A percentile compares a stretch with the other conserved stretches of the same genome.
phyloP scores from a whole-genome alignment of 192 early-diverging fungal genomes.

The Diversispora epigaea region DNA sequence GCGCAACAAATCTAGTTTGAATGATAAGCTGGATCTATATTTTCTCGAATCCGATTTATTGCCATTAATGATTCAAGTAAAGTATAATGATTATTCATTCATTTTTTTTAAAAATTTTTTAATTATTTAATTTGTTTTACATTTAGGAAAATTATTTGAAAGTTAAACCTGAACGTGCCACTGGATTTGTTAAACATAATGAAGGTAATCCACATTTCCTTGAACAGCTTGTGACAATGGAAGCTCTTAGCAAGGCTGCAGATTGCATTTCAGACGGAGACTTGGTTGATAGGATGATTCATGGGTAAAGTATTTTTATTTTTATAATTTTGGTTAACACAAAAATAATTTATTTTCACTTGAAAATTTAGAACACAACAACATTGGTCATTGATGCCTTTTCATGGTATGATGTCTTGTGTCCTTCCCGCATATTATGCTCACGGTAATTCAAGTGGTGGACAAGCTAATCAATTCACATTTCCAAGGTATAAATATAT shows the following conservation, averaged over 20 bases:
- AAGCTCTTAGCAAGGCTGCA: conserved; percentile 74
- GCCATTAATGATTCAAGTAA: conserved; percentile 84
- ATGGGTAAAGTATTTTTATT: conserved; percentile 50
- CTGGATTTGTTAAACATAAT: not conserved
- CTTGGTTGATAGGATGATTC: conserved; percentile 72
- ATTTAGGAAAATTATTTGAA: conserved; percentile 88
- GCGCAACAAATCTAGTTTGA: conserved; percentile 50
- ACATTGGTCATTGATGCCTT: conserved; percentile 90
- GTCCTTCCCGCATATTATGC: conserved; percentile 81
- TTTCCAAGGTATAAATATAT: conserved; percentile 35
- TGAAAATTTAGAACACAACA: conserved; percentile 59
- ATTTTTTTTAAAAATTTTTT: too few species aligned
- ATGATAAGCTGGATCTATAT: conserved; percentile 85
- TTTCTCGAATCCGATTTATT: conserved; percentile 86
- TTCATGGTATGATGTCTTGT: conserved; percentile 82
- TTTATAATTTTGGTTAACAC: not conserved
- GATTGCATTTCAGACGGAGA: conserved; percentile 84
- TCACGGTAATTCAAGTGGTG: conserved; percentile 54
- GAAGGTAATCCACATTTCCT: not conserved
- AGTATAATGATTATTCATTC: not conserved
- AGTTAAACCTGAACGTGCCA: conserved; percentile 55
- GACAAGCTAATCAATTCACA: conserved; percentile 4
- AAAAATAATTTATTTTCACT: not conserved
- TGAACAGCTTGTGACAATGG: not conserved
- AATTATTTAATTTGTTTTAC: too few species aligned